Evolutionary conservation across 1,284 basidiomycete species (phyloP).

Genomic region (Heterobasidion parviporum): DNA sequence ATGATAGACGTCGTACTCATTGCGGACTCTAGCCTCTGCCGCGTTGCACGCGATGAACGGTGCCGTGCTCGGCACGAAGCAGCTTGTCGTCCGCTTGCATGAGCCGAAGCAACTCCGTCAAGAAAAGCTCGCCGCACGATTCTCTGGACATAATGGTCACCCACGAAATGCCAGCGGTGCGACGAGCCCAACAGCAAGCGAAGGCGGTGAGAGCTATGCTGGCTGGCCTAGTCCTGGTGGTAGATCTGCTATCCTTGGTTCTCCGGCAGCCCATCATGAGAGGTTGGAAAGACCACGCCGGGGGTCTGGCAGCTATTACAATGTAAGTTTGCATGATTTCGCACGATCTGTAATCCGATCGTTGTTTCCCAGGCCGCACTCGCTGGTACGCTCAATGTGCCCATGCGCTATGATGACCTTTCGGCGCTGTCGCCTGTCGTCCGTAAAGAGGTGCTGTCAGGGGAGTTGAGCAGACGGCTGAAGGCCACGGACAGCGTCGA

Average conservation of each 20-base stretch:
- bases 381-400: slow-evolving; percentile 65
- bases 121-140: slow-evolving; percentile 79
- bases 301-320: slow-evolving; percentile 78
- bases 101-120: slow-evolving; percentile 86
- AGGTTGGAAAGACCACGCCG: slow-evolving; percentile 58
- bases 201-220: slow-evolving; percentile 64
- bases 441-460: slow-evolving; percentile 74
- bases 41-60: slow-evolving; percentile 82
- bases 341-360: neutral
- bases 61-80: slow-evolving; percentile 58
- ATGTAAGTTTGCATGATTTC: slow-evolving; percentile 33
- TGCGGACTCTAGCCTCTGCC: slow-evolving; percentile 34
- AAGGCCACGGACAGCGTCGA: slow-evolving; percentile 45
- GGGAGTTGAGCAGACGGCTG: slow-evolving; percentile 71
- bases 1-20: slow-evolving; percentile 4
- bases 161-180: slow-evolving; percentile 71
- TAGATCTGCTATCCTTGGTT: slow-evolving; percentile 39
- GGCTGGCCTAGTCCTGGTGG: slow-evolving; percentile 69
- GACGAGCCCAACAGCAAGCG: slow-evolving; percentile 73
- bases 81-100: slow-evolving; percentile 79
- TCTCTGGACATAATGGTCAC: slow-evolving; percentile 64
- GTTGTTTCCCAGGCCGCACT: slow-evolving; percentile 53
- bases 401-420: slow-evolving; percentile 77
- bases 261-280: slow-evolving; percentile 46
- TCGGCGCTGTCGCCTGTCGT: slow-evolving; percentile 74